These are phyloP conservation scores for Paspalum notatum DNA, from an alignment of 176 grass and related monocot genomes.

Conservation along the genomic window DNA sequence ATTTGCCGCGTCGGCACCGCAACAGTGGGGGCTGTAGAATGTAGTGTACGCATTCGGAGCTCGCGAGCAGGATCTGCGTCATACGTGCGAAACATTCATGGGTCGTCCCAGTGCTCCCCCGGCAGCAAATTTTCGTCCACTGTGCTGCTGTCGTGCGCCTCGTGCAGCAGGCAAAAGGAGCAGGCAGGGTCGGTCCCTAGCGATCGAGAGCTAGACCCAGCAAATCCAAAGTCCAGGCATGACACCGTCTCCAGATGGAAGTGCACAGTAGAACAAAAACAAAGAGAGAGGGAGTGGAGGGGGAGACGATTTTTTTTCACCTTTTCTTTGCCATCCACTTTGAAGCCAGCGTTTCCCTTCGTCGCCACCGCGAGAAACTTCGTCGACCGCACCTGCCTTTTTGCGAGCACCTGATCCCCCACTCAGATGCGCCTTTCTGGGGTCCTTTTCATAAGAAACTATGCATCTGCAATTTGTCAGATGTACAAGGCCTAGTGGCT, in stretches of 20 bases:
- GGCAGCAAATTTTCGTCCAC: not conserved
- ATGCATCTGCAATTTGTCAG: not conserved
- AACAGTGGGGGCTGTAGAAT: too few relatives aligned
- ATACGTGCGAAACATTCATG: not conserved
- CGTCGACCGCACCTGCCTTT: not conserved
- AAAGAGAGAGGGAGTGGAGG: not conserved
- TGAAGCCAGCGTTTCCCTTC: not conserved
- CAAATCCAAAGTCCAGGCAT: not conserved
- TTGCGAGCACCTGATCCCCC: not conserved
- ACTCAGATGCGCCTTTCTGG: not conserved
- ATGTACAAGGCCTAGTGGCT: not conserved
- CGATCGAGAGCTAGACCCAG: not conserved
- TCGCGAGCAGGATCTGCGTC: too few relatives aligned
- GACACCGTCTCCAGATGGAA: not conserved
- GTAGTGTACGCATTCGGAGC: not conserved
- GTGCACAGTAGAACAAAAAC: too few relatives aligned
- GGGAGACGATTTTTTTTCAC: not conserved
- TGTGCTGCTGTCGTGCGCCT: not conserved
- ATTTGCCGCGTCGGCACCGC: not conserved
- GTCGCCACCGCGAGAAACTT: slow-evolving; percentile 10
- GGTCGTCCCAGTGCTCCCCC: not conserved
- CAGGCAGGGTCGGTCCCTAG: too few relatives aligned
- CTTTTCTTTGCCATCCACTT: not conserved
- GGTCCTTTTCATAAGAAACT: not conserved
- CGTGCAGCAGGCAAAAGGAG: too few relatives aligned